A percentile compares a stretch with the other conserved stretches of the same genome.
phyloP scores from a whole-genome alignment of 164 flowering plant species.

The Euptelea pleiosperma region DNA sequence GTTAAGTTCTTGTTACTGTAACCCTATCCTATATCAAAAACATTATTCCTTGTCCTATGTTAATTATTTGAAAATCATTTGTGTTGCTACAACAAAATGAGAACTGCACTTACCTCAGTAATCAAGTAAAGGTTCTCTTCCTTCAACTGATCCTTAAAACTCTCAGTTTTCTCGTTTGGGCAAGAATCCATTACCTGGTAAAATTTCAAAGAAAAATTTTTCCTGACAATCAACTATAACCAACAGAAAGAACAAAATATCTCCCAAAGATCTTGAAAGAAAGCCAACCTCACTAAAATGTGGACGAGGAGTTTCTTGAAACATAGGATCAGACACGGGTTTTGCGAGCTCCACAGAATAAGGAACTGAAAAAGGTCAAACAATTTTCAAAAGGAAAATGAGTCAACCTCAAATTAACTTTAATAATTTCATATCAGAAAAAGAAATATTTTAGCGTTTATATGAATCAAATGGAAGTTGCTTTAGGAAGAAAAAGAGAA shows the following conservation, averaged over 20 bases:
- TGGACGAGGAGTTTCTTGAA: slow-evolving; percentile 54
- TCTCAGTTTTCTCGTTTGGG: slow-evolving; percentile 50
- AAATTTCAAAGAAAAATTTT: not conserved
- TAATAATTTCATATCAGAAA: not conserved
- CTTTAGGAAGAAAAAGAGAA: not conserved
- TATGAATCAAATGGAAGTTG: no score
- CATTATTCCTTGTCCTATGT: no score
- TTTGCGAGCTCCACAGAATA: slow-evolving; percentile 48
- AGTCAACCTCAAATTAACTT: slow-evolving; percentile 3
- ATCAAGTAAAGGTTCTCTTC: slow-evolving; percentile 83
- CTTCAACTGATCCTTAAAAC: slow-evolving; percentile 46
- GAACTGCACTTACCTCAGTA: slow-evolving; percentile 64
- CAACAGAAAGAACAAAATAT: not conserved
- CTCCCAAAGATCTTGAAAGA: not conserved
- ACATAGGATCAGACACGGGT: slow-evolving; percentile 60
- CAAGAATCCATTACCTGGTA: slow-evolving; percentile 81
- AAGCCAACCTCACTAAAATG: slow-evolving; percentile 45
- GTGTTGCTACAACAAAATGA: not conserved
- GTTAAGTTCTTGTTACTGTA: no score
- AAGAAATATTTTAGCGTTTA: not conserved
- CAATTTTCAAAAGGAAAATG: not conserved
- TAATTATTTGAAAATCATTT: not conserved
- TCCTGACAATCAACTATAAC: not conserved
- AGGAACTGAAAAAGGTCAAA: slow-evolving; percentile 45
- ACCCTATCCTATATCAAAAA: no score